These are phyloP conservation scores for Articulospora tetracladia DNA, from an alignment of 495 filamentous ascomycete species.

Conservation along the genomic window DNA sequence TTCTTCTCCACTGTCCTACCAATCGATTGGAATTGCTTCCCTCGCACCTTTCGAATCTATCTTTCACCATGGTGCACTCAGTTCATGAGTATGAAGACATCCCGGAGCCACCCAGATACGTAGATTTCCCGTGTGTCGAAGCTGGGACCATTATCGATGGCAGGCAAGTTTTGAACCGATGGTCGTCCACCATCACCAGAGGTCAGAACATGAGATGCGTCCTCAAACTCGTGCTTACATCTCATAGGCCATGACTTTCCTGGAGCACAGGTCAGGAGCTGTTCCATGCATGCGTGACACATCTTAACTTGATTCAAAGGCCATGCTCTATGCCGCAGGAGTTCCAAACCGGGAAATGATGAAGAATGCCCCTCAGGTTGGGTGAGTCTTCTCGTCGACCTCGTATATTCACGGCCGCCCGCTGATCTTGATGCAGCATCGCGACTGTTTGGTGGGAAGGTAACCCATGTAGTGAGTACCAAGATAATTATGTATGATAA, in stretches of 20 bases:
- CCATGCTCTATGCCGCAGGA: constrained; percentile 95
- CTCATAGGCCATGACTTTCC: constrained; percentile 78
- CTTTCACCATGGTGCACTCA: not conserved
- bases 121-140: constrained; percentile 58
- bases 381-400: constrained; percentile 29
- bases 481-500: constrained; percentile 3
- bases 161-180: constrained; percentile 62
- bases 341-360: constrained; percentile 80
- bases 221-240: not conserved
- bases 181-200: constrained; percentile 66
- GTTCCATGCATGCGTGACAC: constrained; percentile 8
- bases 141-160: constrained; percentile 55
- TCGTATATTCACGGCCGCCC: not conserved
- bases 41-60: not conserved
- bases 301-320: constrained; percentile 43
- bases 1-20: not conserved
- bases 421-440: constrained; percentile 25
- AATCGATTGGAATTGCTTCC: not conserved
- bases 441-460: constrained; percentile 97
- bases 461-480: constrained; percentile 74
- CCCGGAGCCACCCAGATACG: constrained; percentile 52
- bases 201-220: constrained; percentile 2
- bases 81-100: constrained; percentile 19
- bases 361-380: constrained; percentile 89
- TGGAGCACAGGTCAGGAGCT: constrained; percentile 70